Conservation (phyloP, 1,284 basidiomycete genomes). For the Pisolithus thermaeus region DNA sequence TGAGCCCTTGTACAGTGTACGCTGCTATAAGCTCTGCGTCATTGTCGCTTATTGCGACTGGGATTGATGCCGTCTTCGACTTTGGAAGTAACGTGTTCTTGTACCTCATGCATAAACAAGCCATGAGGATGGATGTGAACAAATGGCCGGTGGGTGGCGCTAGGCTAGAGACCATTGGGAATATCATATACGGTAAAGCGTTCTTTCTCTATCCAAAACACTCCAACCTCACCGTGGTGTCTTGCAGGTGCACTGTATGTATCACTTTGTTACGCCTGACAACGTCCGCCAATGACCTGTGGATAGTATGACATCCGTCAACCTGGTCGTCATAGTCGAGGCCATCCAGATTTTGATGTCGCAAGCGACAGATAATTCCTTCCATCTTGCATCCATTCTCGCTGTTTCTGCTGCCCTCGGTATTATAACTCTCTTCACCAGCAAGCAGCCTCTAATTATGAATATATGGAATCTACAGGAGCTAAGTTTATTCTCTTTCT, state of each 20-base stretch:
- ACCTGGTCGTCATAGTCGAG: conserved; percentile 82
- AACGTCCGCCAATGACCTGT: conserved; percentile 12
- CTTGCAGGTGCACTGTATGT: conserved; percentile 62
- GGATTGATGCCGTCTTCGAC: conserved; percentile 88
- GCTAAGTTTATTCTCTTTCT: conserved; percentile 85
- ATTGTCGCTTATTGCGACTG: conserved; percentile 85
- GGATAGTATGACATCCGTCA: conserved; percentile 77
- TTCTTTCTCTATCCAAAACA: conserved; percentile 17
- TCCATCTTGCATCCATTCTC: conserved; percentile 80
- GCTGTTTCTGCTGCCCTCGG: conserved; percentile 81
- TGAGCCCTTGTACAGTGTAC: conserved; percentile 49
- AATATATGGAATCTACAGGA: conserved; percentile 36
- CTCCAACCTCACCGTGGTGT: conserved; percentile 4
- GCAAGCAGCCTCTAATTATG: neutral
- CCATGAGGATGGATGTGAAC: conserved; percentile 65
- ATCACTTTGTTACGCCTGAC: neutral
- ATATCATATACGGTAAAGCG: conserved; percentile 73
- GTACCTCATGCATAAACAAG: conserved; percentile 76
- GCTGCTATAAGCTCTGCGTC: conserved; percentile 85
- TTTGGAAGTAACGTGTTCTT: conserved; percentile 87
- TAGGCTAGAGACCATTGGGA: conserved; percentile 88
- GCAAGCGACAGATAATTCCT: conserved; percentile 54
- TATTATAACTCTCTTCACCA: conserved; percentile 26
- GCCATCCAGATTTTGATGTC: conserved; percentile 67
- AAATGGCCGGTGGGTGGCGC: conserved; percentile 92